These are phyloP conservation scores for Tolypocladium album DNA, from an alignment of 2,329 filamentous ascomycete genomes.

Conservation along the genomic window DNA sequence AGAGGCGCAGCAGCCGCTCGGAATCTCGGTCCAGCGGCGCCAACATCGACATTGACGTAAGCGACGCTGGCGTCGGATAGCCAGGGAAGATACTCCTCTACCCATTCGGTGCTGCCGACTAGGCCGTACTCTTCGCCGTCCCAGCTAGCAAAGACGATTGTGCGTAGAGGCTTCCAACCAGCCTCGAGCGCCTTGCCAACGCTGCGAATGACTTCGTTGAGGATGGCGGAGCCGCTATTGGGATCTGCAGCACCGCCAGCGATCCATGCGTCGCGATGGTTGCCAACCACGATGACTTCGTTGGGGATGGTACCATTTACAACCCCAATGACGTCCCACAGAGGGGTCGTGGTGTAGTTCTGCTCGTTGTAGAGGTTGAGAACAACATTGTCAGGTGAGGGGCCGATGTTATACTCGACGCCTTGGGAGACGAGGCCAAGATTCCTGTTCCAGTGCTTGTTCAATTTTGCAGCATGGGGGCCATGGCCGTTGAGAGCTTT, in stretches of 20 bases:
- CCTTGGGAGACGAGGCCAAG: constrained; percentile 69
- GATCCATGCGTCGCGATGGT: constrained; percentile 86
- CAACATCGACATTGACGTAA: constrained; percentile 80
- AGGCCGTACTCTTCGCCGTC: constrained; percentile 80
- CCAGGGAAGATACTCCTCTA: constrained; percentile 82
- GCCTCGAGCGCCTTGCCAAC: constrained; percentile 60
- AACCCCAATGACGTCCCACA: constrained; percentile 88
- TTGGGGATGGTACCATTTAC: constrained; percentile 80
- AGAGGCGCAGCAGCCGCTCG: constrained; percentile 59
- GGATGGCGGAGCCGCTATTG: constrained; percentile 68
- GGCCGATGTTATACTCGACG: constrained; percentile 76
- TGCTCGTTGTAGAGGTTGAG: constrained; percentile 71
- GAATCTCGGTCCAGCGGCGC: constrained; percentile 55
- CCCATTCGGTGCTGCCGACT: constrained; percentile 83
- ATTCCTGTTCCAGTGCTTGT: constrained; percentile 57
- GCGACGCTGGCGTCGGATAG: constrained; percentile 61
- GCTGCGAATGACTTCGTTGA: constrained; percentile 69
- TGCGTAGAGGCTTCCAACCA: constrained; percentile 56
- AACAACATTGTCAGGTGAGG: constrained; percentile 60
- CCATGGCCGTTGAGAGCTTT: constrained; percentile 84
- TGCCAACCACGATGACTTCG: constrained; percentile 84
- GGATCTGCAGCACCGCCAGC: constrained; percentile 76
- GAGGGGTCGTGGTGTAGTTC: constrained; percentile 67
- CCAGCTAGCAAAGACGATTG: constrained; percentile 82
- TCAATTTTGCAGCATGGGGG: constrained; percentile 64